Conservation (phyloP, 2,329 filamentous ascomycete species). For the Sporothrix schenckii region DNA sequence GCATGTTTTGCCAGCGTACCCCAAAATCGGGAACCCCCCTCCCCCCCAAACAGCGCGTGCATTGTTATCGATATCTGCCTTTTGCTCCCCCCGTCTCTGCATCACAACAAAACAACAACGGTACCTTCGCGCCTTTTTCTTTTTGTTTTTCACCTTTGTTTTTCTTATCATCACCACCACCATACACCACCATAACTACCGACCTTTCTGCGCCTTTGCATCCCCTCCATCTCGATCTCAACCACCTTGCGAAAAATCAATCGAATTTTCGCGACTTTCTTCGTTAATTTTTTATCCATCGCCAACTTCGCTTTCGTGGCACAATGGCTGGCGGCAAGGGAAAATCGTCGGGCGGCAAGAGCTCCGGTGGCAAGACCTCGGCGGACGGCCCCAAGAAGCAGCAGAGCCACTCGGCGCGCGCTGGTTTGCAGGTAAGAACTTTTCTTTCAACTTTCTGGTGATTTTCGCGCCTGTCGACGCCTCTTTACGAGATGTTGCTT, state of each 20-base stretch:
- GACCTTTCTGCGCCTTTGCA: not conserved
- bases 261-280: conserved; percentile 11
- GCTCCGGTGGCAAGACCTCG: conserved; percentile 73
- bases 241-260: not conserved
- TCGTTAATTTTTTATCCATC: not conserved
- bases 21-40: conserved; percentile 18
- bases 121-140: not conserved
- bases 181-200: not conserved
- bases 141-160: not conserved
- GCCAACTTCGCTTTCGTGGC: conserved; percentile 39
- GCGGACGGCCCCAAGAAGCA: conserved; percentile 77
- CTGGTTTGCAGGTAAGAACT: conserved; percentile 83
- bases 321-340: conserved; percentile 84
- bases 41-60: conserved; percentile 14
- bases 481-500: too few species aligned
- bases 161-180: conserved; percentile 16
- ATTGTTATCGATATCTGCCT: conserved; percentile 27
- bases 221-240: conserved; percentile 30
- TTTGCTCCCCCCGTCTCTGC: conserved; percentile 12
- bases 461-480: conserved; percentile 34
- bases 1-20: not conserved
- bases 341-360: conserved; percentile 89
- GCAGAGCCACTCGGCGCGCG: conserved; percentile 93
- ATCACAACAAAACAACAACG: conserved; percentile 27
- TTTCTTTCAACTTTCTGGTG: conserved; percentile 36